These are phyloP conservation scores for Ustilaginoidea virens DNA, from an alignment of 2,329 filamentous ascomycete genomes.

Conservation along the genomic window DNA sequence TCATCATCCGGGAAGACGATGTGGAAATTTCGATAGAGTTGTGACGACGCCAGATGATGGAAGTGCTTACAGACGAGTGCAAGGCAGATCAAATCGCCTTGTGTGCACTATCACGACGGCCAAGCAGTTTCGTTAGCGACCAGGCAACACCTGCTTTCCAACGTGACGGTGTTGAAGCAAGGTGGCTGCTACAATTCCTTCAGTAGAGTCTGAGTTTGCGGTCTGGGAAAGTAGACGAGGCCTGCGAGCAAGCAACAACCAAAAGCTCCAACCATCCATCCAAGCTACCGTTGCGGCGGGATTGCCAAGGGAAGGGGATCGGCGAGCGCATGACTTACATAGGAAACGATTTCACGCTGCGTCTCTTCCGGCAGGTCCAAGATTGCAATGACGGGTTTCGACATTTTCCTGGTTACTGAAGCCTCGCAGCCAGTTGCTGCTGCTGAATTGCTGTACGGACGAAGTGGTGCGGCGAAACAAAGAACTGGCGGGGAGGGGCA, in stretches of 20 bases:
- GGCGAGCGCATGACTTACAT: conserved; percentile 20
- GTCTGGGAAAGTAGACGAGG: too few relatives aligned
- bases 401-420: too few relatives aligned
- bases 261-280: too few relatives aligned
- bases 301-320: background rate
- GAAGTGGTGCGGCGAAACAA: too few relatives aligned
- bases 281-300: too few relatives aligned
- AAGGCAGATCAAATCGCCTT: conserved; percentile 38
- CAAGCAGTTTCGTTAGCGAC: too few relatives aligned
- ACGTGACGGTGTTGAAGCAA: too few relatives aligned
- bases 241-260: too few relatives aligned
- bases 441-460: background rate
- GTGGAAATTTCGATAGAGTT: conserved; percentile 43
- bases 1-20: conserved; percentile 48
- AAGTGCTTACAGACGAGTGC: conserved; percentile 43
- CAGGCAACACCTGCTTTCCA: background rate
- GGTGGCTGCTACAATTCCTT: too few relatives aligned
- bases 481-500: too few relatives aligned
- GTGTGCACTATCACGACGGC: too few relatives aligned
- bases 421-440: background rate
- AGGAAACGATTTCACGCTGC: conserved; percentile 30
- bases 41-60: conserved; percentile 38
- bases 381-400: conserved; percentile 15
- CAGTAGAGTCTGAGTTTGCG: too few relatives aligned
- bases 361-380: conserved; percentile 31